Base-by-base conservation (phyloP, 202 grass and related monocot species). In the Zoysia matrella region DNA sequence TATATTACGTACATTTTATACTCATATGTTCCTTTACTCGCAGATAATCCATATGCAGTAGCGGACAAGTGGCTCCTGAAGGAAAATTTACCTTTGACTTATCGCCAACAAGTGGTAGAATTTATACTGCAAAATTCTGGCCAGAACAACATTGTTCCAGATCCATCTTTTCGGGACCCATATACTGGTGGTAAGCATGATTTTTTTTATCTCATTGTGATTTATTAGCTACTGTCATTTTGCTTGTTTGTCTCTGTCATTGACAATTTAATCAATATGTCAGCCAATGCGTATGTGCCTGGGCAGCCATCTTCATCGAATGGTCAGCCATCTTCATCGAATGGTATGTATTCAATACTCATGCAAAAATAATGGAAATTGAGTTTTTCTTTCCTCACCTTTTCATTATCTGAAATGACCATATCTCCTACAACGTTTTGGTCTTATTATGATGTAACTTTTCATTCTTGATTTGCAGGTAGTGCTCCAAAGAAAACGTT, bases 101-200 rank as follows among this genome's bases (percentile, higher is more conserved):
- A 95, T 77, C 92, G 96, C 0, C 92, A 99, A 77, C 96, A 99
- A 82, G 80, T 99, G 43, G 96, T 99, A 66, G 96, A 99, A 78
- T 99, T 99, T 85, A 99, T 99, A 85, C 81, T 96, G 50, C 90
- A 99, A 83, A 99, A 95, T 84, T 88, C 91, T 72, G 93, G 96
- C 16, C 96, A 99, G 77, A 96, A 85, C 44, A 88, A 92, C 56
- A 94, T 92, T 76, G 86, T 89, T 81, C 86, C 89, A 78, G 93
- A 99, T 88, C 71, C 92, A 76, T 94, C 96, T 74, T 99, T 95
- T 58, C 85, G 81, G 44, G 96, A 99, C 82, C 96, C 96, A 9
- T 99, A 87, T 73, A 99, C 96, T 74, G 96, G 96, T 5, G 84
- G 96, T 99, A 99, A 88, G 84, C 64, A 56, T 77, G 47, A 11